These are phyloP conservation scores for Ogataea trehaloabstinens DNA, from an alignment of 805 yeast species.

Conservation along the genomic window DNA sequence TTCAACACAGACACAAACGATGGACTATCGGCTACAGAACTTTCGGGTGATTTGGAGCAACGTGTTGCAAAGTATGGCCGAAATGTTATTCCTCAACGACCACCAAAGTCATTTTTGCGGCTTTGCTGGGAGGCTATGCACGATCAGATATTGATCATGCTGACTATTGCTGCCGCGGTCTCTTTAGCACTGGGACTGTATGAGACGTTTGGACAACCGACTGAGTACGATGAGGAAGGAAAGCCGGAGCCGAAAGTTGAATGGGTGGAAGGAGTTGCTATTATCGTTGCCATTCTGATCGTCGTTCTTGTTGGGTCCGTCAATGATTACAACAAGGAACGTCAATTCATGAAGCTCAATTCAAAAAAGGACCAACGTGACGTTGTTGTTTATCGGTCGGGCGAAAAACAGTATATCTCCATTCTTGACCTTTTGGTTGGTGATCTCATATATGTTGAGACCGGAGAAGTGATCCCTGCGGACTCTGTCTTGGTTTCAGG, in stretches of 20 bases:
- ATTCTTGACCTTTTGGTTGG: constrained; percentile 82
- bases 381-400: constrained; percentile 72
- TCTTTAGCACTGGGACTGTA: constrained; percentile 90
- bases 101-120: constrained; percentile 63
- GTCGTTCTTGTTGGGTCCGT: constrained; percentile 92
- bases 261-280: constrained; percentile 99
- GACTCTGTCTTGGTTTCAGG: constrained; percentile 79
- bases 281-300: constrained; percentile 83
- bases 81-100: constrained; percentile 69
- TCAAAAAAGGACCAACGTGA: constrained; percentile 84
- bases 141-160: constrained; percentile 83
- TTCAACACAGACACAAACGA: constrained; percentile 35
- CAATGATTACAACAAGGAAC: constrained; percentile 96
- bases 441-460: constrained; percentile 76
- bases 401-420: constrained; percentile 63
- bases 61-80: constrained; percentile 59
- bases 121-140: constrained; percentile 82
- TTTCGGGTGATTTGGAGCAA: constrained; percentile 29
- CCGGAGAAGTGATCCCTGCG: constrained; percentile 93
- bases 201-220: constrained; percentile 84
- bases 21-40: constrained; percentile 40
- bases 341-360: constrained; percentile 85
- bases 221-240: constrained; percentile 77
- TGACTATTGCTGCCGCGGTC: constrained; percentile 82
- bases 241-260: constrained; percentile 77